Evolutionary conservation across 257 asterid genomes (phyloP), one percentile per base, ranked within the genome.

Genomic region (Primulina huaijiensis): DNA sequence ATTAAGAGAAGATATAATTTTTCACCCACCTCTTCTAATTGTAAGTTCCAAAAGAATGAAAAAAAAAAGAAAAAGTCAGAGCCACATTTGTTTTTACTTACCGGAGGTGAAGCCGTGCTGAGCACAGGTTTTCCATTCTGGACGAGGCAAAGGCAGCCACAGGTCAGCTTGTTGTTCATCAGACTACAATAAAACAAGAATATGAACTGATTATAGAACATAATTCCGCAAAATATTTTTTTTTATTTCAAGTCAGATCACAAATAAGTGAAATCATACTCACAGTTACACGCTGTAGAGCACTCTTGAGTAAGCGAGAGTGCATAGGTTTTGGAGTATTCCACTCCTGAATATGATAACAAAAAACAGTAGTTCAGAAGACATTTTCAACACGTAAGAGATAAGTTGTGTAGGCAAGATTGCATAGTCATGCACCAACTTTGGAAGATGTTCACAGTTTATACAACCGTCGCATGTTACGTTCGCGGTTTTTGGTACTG

Each of bases 291-390:
- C 88, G 92, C 52, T 77, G 90, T 58, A 88, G 76, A 59, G 97
- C 98, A 77, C 90, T 83, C 83, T 86, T 88, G 21, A 92, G 87
- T 67, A 94, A 80, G 63, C 86, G 86, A 60, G 97, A 84, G 72
- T 91, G 99, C 75, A 97, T 86, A 72, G 95, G 92, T 71, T 94
- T 94, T 23, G 95, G 89, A 71, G 89, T 86, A 83, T 86, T 89
- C 95, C 91, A 90, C 63, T 85, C 97, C 97, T 90, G 86, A 77
- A 82, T 43, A 72, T 60, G 33, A 73, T 69, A 73, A 82, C 31
- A 38, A 25, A 68, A 65, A 31, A 59, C 50, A 70, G 40, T 40
- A 31, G 64, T 17, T 6, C 57, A 60, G 65, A 53, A 6, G 58
- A 60, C 40, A 59, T 29, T 33, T 40, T 29, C 14, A 68, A 33